Evolutionary conservation across 495 filamentous ascomycete species (phyloP).

Genomic region (Xylaria scruposa): DNA sequence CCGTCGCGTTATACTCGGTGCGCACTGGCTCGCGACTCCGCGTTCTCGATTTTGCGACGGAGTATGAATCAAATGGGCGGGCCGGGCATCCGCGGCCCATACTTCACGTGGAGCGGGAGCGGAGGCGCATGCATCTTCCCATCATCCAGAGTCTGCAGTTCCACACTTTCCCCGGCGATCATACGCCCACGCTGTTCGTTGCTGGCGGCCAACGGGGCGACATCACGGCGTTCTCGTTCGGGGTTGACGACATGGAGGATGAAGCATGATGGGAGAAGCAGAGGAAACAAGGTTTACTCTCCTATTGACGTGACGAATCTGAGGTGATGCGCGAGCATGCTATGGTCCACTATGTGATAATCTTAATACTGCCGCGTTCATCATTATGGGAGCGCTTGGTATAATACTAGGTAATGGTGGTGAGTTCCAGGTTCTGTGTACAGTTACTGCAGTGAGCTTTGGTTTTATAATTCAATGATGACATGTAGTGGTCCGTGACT

Average conservation of each 20-base stretch:
- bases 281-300: background rate
- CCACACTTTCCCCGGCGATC: slow-evolving; percentile 40
- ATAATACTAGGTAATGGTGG: no score
- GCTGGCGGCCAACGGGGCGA: slow-evolving; percentile 28
- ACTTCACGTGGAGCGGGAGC: background rate
- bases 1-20: slow-evolving; percentile 50
- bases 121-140: background rate
- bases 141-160: slow-evolving; percentile 42
- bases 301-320: background rate
- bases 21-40: slow-evolving; percentile 42
- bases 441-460: no score
- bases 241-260: slow-evolving; percentile 6
- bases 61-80: background rate
- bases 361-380: no score
- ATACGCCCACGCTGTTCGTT: slow-evolving; percentile 41
- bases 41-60: background rate
- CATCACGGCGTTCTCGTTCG: slow-evolving; percentile 42
- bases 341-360: background rate
- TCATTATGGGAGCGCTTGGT: no score
- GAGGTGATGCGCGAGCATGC: background rate
- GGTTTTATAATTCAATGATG: no score
- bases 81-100: background rate
- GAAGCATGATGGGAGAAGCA: background rate
- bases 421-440: no score
- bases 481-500: no score